Base-by-base conservation (phyloP, 2,329 filamentous ascomycete genomes). In the Didymella glomerata region DNA sequence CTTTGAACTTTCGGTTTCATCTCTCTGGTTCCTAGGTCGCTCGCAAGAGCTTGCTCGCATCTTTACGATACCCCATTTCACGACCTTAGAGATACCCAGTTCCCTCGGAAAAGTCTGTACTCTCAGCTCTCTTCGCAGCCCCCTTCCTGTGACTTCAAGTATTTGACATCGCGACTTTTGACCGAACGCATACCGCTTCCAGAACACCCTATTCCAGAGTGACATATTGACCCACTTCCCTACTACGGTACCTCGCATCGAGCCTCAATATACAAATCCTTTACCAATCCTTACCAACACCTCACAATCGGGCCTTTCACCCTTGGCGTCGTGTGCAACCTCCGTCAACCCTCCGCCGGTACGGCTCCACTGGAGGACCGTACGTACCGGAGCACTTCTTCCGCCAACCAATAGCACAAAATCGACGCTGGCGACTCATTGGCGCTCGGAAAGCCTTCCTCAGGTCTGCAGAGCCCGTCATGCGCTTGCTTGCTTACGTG, bases 401-500 rank as follows among this genome's bases (percentile, higher is more conserved):
- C 50, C 56, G 56, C 24, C 22, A n/a, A 14, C 46, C 32, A 50
- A 59, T 53, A 5, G 32, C 28, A 44, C 16, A 3, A 24, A 18
- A 25, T 14, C 1, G 9, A 11, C 36, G 13, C 28, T 14, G 38
- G 44, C 48, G 48, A 48, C 18, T 40, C 40, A 59, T 41, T 46
- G 56, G 46, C 28, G 25, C 40, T 54, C 50, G 56, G 50, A 42
- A 54, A 18, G 13, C 56, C 22, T 59, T 54, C 56, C 56, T 41
- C 13, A 48, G 3, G 16, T 41, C 41, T 32, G 24, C 27, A 20
- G 13, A 30, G 10, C 18, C 38, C 28, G 40, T 36, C 40, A 36
- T 32, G 40, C 48, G 45, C 28, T 30, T 20, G 22, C 25, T 28
- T 27, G 48, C 28, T 36, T 16, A 38, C 30, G 30, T 46, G 30